Evolutionary conservation across 805 yeast genomes (phyloP).

Genomic region (Nakazawaea ernobii): DNA sequence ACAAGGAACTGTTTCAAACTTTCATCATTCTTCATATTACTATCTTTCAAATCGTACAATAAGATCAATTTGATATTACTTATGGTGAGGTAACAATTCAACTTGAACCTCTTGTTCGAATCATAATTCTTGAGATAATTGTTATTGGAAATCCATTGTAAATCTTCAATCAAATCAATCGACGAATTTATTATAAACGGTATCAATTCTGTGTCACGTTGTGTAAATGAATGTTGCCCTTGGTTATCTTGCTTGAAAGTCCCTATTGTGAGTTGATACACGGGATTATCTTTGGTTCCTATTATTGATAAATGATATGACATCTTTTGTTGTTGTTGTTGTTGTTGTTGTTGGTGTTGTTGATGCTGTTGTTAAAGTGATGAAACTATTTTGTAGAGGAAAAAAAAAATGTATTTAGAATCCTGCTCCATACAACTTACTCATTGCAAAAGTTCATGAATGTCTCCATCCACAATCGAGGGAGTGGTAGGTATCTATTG

Average conservation of each 20-base stretch:
- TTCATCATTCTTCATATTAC: constrained; percentile 62
- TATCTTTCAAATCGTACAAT: constrained; percentile 57
- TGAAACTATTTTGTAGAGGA: background rate
- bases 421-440: too few relatives aligned
- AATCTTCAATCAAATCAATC: constrained; percentile 84
- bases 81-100: constrained; percentile 85
- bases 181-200: constrained; percentile 89
- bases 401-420: too few relatives aligned
- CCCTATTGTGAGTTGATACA: constrained; percentile 84
- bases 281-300: constrained; percentile 80
- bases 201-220: constrained; percentile 68
- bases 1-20: constrained; percentile 75
- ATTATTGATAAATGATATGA: constrained; percentile 87
- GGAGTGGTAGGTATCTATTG: too few relatives aligned
- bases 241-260: constrained; percentile 62
- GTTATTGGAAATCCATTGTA: constrained; percentile 69
- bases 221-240: constrained; percentile 59
- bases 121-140: constrained; percentile 76
- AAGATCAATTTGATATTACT: constrained; percentile 81
- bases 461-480: too few relatives aligned
- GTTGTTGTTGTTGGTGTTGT: background rate
- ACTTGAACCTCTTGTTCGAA: constrained; percentile 72
- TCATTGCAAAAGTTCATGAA: too few relatives aligned
- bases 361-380: background rate
- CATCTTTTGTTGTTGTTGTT: constrained; percentile 27